Evolutionary conservation across 768 basidiomycete species (phyloP).

Genomic region (Lactarius tabidus): DNA sequence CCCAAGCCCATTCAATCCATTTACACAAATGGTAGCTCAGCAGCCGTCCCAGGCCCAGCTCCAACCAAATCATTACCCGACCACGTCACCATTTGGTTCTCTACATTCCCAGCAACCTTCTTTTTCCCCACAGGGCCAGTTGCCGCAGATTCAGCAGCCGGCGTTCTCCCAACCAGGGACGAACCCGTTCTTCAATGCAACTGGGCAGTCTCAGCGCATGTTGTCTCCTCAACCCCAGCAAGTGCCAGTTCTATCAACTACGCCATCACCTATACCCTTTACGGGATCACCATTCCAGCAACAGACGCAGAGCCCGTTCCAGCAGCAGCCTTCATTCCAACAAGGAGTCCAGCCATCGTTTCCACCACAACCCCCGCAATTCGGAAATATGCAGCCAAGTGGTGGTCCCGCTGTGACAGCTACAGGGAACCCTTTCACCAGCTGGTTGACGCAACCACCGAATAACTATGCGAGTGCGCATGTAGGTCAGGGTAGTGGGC

Average conservation of each 20-base stretch:
- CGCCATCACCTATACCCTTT: constrained; percentile 21
- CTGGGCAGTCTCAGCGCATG: constrained; percentile 34
- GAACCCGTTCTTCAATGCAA: constrained; percentile 26
- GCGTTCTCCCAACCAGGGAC: constrained; percentile 5
- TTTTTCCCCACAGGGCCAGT: constrained; percentile 29
- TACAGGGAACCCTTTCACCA: constrained; percentile 29
- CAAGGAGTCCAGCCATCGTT: constrained; percentile 10
- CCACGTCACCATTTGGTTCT: constrained; percentile 22
- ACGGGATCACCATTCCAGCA: constrained; percentile 26
- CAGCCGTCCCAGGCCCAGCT: constrained; percentile 26
- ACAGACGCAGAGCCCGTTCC: constrained; percentile 22
- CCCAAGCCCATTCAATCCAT: constrained; percentile 13
- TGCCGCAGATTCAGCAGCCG: constrained; percentile 24
- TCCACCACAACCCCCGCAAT: constrained; percentile 12
- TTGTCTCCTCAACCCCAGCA: constrained; percentile 29
- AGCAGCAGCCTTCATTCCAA: constrained; percentile 17
- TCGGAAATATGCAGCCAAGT: constrained; percentile 18
- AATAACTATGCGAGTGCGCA: constrained; percentile 10
- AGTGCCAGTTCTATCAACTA: constrained; percentile 23
- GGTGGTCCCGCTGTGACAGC: neutral
- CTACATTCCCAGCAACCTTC: constrained; percentile 30
- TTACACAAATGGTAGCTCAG: constrained; percentile 24
- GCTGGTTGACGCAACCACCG: constrained; percentile 29
- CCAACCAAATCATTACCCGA: constrained; percentile 23
- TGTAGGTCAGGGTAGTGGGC: constrained; percentile 20